phyloP scores from a whole-genome alignment of 768 basidiomycete genomes.

The Lactifluus hygrophoroides region DNA sequence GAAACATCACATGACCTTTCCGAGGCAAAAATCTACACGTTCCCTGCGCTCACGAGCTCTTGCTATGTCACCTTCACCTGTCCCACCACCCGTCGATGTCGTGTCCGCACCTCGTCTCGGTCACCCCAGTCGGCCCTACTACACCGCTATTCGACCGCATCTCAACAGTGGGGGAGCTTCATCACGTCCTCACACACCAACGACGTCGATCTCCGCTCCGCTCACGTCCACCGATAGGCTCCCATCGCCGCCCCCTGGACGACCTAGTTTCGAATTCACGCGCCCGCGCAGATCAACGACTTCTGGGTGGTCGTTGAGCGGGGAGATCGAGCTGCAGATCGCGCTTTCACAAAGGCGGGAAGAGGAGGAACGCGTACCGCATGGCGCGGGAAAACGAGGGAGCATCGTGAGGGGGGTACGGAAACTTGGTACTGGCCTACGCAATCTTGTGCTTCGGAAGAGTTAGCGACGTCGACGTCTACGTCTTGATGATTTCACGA shows the following conservation, averaged over 20 bases:
- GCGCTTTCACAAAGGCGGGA: slow-evolving; percentile 16
- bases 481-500: not conserved
- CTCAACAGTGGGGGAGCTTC: not conserved
- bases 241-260: slow-evolving; percentile 1
- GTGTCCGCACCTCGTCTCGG: slow-evolving; percentile 11
- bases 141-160: slow-evolving; percentile 19
- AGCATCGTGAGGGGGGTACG: slow-evolving; percentile 11
- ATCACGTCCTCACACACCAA: slow-evolving; percentile 1
- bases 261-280: slow-evolving; percentile 14
- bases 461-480: no score
- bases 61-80: not conserved
- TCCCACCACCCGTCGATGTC: not conserved
- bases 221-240: not conserved
- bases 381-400: slow-evolving; percentile 1
- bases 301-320: slow-evolving; percentile 19
- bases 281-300: slow-evolving; percentile 13
- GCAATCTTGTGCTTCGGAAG: slow-evolving; percentile 10
- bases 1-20: slow-evolving; percentile 16
- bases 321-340: slow-evolving; percentile 19
- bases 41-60: slow-evolving; percentile 13
- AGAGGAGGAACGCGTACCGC: not conserved
- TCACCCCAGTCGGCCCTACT: slow-evolving; percentile 20
- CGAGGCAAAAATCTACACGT: slow-evolving; percentile 12
- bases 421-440: slow-evolving; percentile 8
- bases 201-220: not conserved